phyloP scores from a whole-genome alignment of 257 asterid genomes.

The Gentiana straminea region DNA sequence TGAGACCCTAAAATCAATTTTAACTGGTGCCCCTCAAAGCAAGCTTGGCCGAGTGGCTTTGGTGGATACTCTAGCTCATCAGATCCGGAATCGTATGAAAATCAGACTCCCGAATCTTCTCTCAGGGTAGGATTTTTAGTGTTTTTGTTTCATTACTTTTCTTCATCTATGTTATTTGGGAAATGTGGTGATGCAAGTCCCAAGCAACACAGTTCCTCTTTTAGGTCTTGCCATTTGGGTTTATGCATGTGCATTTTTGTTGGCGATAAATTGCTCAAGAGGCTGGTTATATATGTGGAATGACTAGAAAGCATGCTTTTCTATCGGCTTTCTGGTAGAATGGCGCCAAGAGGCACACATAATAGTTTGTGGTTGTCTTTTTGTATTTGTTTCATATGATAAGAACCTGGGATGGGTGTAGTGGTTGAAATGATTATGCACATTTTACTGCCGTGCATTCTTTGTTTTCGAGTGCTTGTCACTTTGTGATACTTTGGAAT shows the following conservation, averaged over 20 bases:
- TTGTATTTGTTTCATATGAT: too few relatives aligned
- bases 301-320: neutral
- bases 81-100: constrained; percentile 86
- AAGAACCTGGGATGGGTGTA: too few relatives aligned
- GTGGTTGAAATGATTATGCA: too few relatives aligned
- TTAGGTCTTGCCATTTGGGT: neutral
- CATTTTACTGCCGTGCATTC: too few relatives aligned
- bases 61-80: constrained; percentile 89
- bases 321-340: neutral
- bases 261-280: neutral
- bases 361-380: neutral
- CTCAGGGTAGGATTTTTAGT: constrained; percentile 43
- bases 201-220: neutral
- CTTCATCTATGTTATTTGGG: neutral
- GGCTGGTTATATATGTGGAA: too few relatives aligned
- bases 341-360: too few relatives aligned
- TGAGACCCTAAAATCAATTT: constrained; percentile 80
- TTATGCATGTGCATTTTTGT: neutral
- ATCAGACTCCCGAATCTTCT: constrained; percentile 87
- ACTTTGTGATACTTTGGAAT: too few relatives aligned
- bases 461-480: too few relatives aligned
- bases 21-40: constrained; percentile 82
- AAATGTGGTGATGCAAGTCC: neutral
- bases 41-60: constrained; percentile 94
- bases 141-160: constrained; percentile 2